Percentiles rank a stretch among this genome's conserved stretches.
Conservation (phyloP, 208 protist species). For the Herpetomonas muscarum region DNA sequence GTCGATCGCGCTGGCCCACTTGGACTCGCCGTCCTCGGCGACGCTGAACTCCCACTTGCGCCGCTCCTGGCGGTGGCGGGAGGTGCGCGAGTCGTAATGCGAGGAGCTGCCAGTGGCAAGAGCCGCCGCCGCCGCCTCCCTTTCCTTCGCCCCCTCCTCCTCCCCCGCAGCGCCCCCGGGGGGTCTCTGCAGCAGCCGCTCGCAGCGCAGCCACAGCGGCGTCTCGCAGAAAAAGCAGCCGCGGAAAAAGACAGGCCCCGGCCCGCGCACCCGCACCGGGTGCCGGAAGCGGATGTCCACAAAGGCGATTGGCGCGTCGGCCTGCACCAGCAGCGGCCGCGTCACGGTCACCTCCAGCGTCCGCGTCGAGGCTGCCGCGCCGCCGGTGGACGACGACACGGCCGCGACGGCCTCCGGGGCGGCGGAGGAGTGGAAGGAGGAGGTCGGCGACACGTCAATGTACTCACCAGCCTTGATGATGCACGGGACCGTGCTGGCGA, state of each 20-base stretch:
- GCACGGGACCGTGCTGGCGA: too few relatives aligned
- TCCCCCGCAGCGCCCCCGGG: background rate
- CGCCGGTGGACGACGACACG: background rate
- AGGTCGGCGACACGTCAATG: too few relatives aligned
- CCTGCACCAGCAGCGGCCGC: constrained; percentile 37
- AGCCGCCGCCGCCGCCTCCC: too few relatives aligned
- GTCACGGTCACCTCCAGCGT: constrained; percentile 19
- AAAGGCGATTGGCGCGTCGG: constrained; percentile 36
- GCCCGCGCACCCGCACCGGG: constrained; percentile 35
- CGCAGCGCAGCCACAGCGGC: constrained; percentile 10
- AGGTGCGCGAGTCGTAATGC: background rate
- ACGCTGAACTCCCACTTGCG: background rate
- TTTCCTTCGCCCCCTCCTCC: too few relatives aligned
- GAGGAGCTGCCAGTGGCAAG: too few relatives aligned
- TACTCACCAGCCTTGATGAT: too few relatives aligned
- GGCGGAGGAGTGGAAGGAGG: too few relatives aligned
- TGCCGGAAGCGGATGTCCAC: constrained; percentile 39
- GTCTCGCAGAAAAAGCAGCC: constrained; percentile 39
- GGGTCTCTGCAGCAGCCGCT: constrained; percentile 8
- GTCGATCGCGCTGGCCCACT: constrained; percentile 11
- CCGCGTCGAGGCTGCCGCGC: constrained; percentile 2
- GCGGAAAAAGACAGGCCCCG: constrained; percentile 48
- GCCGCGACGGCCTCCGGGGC: too few relatives aligned
- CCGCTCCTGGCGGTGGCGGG: background rate
- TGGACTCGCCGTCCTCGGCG: background rate